Conservation (phyloP, 345 rosid species). For the Lepidium aucheri region DNA sequence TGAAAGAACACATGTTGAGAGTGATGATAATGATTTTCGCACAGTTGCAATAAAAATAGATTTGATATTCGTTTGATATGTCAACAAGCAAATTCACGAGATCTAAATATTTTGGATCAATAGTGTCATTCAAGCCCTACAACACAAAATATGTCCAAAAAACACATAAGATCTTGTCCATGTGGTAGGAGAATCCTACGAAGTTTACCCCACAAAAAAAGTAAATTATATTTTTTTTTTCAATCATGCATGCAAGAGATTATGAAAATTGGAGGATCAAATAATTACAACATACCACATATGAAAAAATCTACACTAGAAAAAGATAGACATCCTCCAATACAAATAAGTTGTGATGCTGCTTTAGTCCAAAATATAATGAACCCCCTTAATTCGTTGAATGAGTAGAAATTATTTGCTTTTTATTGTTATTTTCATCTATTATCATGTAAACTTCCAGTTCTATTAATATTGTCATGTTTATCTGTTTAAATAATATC, state of each 20-base stretch:
- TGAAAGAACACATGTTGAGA: neutral
- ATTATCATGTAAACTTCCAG: neutral
- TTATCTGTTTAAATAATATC: too few relatives aligned
- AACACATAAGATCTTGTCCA: neutral
- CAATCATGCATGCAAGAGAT: constrained; percentile 37
- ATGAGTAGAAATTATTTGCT: neutral
- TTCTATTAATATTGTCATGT: neutral
- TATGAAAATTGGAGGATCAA: neutral
- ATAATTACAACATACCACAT: neutral
- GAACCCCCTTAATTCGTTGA: neutral
- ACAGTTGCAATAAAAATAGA: neutral
- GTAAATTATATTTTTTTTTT: neutral
- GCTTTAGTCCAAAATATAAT: constrained; percentile 51
- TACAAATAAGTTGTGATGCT: neutral
- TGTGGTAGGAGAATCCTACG: neutral
- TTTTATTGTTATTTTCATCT: neutral
- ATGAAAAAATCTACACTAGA: neutral
- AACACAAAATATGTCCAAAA: too few relatives aligned
- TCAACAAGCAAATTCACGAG: neutral
- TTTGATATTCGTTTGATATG: neutral
- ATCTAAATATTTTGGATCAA: neutral
- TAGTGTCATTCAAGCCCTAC: too few relatives aligned
- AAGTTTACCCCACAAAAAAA: neutral
- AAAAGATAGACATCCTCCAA: constrained; percentile 37
- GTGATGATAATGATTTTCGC: neutral